Evolutionary conservation across 495 filamentous ascomycete genomes (phyloP), one percentile per base, ranked within the genome.

Genomic region (Trichocladium uniseriatum): DNA sequence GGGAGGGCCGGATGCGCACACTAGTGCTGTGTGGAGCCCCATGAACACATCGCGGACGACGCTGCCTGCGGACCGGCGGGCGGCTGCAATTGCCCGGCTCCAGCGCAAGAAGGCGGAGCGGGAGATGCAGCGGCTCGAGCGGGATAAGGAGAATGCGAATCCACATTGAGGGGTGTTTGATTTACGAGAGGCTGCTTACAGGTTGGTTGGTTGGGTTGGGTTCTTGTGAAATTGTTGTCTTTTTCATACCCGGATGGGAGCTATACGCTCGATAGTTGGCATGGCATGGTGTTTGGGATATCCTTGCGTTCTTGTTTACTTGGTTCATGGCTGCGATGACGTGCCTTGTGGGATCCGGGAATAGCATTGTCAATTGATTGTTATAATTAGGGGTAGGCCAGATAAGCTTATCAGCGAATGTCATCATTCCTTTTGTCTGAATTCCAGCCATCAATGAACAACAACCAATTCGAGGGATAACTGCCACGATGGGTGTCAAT

Each of bases 31-130:
- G 29, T 62, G 60, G 60, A 53, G 51, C 9, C 48, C 47, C 2
- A 57, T 52, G 15, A 69, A 68, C 40, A 55, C 66, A 3, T 68
- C 55, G 40, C 73, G 69, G 14, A 69, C 71, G n/a, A 56, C 63
- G 1, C 52, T 87, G 18, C 71, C 82, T 3, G 67, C 78, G 2
- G 80, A 85, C 11, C 73, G 83, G 29, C 64, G 67, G 24, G 74
- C 77, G 14, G 83, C 82, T 6, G 84, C 84, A 3, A 73, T 77
- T 53, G 80, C 78, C 22, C 70, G 84, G 24, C 64, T 87, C 11
- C 76, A 79, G 59, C 70, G 72, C 52, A 77, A 69, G 58, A 79
- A 69, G 45, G 56, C 58, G 9, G 59, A 71, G 58, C 77, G 71
- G 48, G 58, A 57, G 29, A 20, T 45, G 19, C 53, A 67, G 20